Evolutionary conservation across 2,329 filamentous ascomycete species (phyloP), one percentile per base, ranked within the genome.

Genomic region (Curvularia hawaiiensis): DNA sequence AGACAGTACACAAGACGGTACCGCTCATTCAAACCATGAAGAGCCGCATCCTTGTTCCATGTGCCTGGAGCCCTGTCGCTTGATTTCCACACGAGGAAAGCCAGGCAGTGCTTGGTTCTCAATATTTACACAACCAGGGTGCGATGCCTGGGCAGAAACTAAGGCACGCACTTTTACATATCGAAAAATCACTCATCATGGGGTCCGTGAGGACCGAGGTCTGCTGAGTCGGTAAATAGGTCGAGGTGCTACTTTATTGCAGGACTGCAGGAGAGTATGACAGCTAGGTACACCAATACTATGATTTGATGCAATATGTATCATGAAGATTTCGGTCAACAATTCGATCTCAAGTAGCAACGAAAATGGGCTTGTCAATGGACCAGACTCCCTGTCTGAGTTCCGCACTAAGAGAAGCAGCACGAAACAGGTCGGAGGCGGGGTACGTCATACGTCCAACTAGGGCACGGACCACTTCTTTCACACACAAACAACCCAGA

Each of bases 1-100:
- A 97, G 72, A 97, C 94, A 24, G 95, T 98, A 38, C 95, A 99
- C 83, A 97, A 96, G 85, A 99, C 95, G 1, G 95, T 99, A 46
- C 95, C 95, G 31, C 84, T 99, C 63, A 99, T 99, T 70, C 93
- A 97, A 81, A 88, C 83, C 57, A 99, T 99, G 95, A 92, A 95
- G 85, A 96, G 92, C 73, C 85, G 91, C 69, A 92, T 99, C 69
- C 78, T 99, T 73, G 88, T 98, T 60, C 92, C 95, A 12, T 93
- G 97, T 89, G 90, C 92, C 9, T 99, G 95, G 95, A 97, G 92
- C 61, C 93, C 95, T 4, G 92, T 97, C 59, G 89, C 89, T 62
- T 97, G 83, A 76, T 30, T 22, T 43, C 24, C 22, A 38, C 18
- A 12, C 7, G 22, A 41, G 38, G 22, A 24, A 26, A 31, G 47